Base-by-base conservation (phyloP, 805 yeast genomes). In the Komagataella mondaviorum region DNA sequence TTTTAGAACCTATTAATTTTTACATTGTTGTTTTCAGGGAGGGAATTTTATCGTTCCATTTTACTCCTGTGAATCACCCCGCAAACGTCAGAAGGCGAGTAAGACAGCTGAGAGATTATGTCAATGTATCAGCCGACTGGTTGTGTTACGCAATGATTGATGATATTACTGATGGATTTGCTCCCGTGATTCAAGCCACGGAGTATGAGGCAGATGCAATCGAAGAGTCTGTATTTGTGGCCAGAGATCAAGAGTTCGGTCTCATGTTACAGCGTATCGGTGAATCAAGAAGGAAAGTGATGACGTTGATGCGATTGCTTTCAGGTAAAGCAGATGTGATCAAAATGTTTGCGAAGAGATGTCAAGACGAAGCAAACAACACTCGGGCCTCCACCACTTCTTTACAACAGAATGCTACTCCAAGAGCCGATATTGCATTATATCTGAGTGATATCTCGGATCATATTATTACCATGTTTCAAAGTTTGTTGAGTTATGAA, bases 281-380 rank as follows among this genome's bases (percentile, higher is more conserved):
- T 53, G 90, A 88, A 63, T 80, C 95, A 8, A 78, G 98, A 66
- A 77, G 91, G 56, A 86, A 85, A 62, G 95, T 90, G 39, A 91
- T 91, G 97, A 84, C 95, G 1, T 68, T 91, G 61, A 82, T 90
- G 86, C 77, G 98, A 60, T 71, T 91, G 55, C 72, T 91, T 49
- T 81, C 91, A 45, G 96, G 96, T 56, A 91, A 91, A 64, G 97
- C 97, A 0, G 98, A 91, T 65, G 98, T 91, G 51, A 87, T 91
- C 60, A 85, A 86, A 59, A 90, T 89, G 95, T 88, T 91, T 71
- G 93, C 96, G 44, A 91, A 91, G 65, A 76, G 98, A 60, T 89
- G 96, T 66, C 90, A 85, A 60, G 97, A 89, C 67, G 81, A 78
- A 54, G 76, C 71, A 3, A 46, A 36, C 48, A 30, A 14, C 39